Base-by-base conservation (phyloP, 176 grass and related monocot species). In the Oryza longistaminata region DNA sequence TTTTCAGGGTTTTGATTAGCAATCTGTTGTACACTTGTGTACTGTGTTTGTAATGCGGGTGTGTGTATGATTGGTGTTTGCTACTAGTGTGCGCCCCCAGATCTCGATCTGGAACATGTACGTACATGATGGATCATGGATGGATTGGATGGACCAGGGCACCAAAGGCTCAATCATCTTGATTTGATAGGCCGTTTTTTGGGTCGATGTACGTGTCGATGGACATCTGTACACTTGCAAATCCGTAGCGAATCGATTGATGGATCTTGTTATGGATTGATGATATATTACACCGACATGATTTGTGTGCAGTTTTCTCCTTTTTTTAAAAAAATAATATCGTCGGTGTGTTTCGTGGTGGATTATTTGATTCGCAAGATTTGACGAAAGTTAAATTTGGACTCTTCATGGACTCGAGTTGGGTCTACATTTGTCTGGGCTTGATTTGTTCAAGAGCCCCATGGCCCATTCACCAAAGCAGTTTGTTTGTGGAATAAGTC, bases 91-190 rank as follows among this genome's bases (percentile, higher is more conserved):
- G 46, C 8, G 62, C 39, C 39, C 34, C 66, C 66, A 78, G 83
- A 85, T 85, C 83, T 49, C 52, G 67, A 79, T 85, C 83, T 17
- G 26, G 37, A 68, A 35, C 74, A 66, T 11, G 2, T 5, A 14
- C 66, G n/a, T n/a, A 61, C 74, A 77, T 71, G 79, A 77, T 46
- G 65, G 62, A 19, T 27, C 48, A 29, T 74, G 71, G 33, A 37
- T 37, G 35, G 4, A 35, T 35, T 33, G 34, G 35, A 81, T 19
- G 45, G 33, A 66, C 26, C 53, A 4, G 21, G 55, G 55, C 55
- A 22, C 19, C 7, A 40, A 7, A 25, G 33, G 80, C 26, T 58
- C 35, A 64, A 7, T 22, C 80, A 44, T 58, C 49, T 40, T 22
- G 68, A 88, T 88, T 88, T 34, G 80, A 78, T 74, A 11, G 7